Evolutionary conservation across 192 early-diverging fungal genomes (phyloP).

Genomic region (Entomortierella lignicola): DNA sequence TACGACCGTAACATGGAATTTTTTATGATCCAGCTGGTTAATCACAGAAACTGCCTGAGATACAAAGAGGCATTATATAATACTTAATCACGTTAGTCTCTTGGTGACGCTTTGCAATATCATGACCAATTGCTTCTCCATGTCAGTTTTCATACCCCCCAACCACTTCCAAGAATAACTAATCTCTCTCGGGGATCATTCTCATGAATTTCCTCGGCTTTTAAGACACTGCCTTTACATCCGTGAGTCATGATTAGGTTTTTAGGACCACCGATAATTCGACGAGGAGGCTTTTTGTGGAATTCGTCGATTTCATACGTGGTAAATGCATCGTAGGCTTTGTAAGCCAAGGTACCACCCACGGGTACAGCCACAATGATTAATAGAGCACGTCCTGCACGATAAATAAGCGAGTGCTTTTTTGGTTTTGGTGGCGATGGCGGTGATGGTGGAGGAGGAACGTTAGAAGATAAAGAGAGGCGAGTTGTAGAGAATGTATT

Average conservation of each 20-base stretch:
- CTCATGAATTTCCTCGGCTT: slow-evolving; percentile 54
- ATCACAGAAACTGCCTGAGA: slow-evolving; percentile 58
- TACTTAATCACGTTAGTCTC: neutral
- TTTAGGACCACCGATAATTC: slow-evolving; percentile 58
- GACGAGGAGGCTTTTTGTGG: slow-evolving; percentile 26
- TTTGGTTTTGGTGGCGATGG: slow-evolving; percentile 20
- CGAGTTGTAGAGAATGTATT: slow-evolving; percentile 8
- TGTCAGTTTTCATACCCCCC: slow-evolving; percentile 55
- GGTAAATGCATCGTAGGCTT: slow-evolving; percentile 11
- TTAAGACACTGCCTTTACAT: slow-evolving; percentile 38
- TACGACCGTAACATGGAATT: slow-evolving; percentile 66
- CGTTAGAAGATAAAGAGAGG: neutral
- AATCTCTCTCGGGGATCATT: slow-evolving; percentile 57
- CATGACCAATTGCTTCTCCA: too few relatives aligned
- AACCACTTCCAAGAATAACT: slow-evolving; percentile 67
- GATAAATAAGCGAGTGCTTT: slow-evolving; percentile 19
- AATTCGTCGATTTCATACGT: slow-evolving; percentile 20
- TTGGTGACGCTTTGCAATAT: too few relatives aligned
- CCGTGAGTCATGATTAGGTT: slow-evolving; percentile 57
- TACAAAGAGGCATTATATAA: neutral
- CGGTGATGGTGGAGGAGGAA: slow-evolving; percentile 13
- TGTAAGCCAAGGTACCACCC: slow-evolving; percentile 15
- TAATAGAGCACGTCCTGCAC: slow-evolving; percentile 28
- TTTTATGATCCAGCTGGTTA: slow-evolving; percentile 62
- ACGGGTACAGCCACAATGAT: slow-evolving; percentile 23